Percentiles rank a stretch among this genome's conserved stretches.
These are phyloP conservation scores for Echria macrotheca DNA, from an alignment of 495 filamentous ascomycete genomes.

Conservation along the genomic window DNA sequence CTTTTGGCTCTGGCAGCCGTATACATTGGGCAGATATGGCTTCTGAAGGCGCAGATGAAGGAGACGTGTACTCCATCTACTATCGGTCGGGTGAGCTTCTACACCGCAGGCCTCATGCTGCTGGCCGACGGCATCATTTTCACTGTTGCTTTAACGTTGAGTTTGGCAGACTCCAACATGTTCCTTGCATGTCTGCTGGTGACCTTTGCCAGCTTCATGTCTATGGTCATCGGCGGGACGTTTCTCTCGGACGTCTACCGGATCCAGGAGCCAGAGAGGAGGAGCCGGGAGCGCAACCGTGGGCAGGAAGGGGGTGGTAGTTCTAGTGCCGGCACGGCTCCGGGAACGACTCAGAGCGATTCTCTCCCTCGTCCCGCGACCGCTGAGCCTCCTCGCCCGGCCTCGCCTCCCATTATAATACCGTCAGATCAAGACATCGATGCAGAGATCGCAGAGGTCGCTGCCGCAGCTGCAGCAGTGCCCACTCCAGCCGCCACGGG, in stretches of 20 bases:
- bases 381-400: slow-evolving; percentile 32
- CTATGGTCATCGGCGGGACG: slow-evolving; percentile 62
- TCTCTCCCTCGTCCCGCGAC: slow-evolving; percentile 61
- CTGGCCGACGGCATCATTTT: slow-evolving; percentile 73
- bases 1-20: slow-evolving; percentile 61
- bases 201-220: slow-evolving; percentile 62
- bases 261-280: slow-evolving; percentile 76
- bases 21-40: slow-evolving; percentile 62
- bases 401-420: slow-evolving; percentile 62
- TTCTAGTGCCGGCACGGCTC: slow-evolving; percentile 11
- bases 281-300: slow-evolving; percentile 50
- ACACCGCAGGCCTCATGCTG: slow-evolving; percentile 77
- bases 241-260: slow-evolving; percentile 87
- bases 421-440: slow-evolving; percentile 79
- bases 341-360: slow-evolving; percentile 27
- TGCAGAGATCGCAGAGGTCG: slow-evolving; percentile 47
- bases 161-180: slow-evolving; percentile 56
- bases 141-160: slow-evolving; percentile 54
- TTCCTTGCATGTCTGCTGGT: slow-evolving; percentile 70
- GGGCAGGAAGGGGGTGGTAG: too few species aligned
- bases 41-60: slow-evolving; percentile 81
- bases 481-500: slow-evolving; percentile 10
- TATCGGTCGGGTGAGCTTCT: slow-evolving; percentile 83
- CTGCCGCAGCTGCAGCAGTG: slow-evolving; percentile 28
- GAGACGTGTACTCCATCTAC: slow-evolving; percentile 94